Evolutionary conservation across 139 green algal species (phyloP), one percentile per base, ranked within the genome.

Genomic region (Micractinium conductrix): DNA sequence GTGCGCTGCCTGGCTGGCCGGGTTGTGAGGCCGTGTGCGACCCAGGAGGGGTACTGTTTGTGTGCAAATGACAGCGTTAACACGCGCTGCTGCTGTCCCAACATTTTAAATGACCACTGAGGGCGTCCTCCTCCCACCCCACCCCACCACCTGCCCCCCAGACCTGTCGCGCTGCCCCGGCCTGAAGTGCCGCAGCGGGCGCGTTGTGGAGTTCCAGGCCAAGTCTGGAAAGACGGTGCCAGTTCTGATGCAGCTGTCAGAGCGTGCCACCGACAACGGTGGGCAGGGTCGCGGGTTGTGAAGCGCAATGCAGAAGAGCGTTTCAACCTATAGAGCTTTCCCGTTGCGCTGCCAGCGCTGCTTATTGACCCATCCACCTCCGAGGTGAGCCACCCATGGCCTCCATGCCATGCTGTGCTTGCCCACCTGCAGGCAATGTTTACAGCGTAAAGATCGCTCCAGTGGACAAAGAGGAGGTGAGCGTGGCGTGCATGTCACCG

Each of bases 131-230:
- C 8, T 33, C 4, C n/a, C 63, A n/a, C 17, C 35, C 9, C 67
- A 1, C 37, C 16, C 12, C 48, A 58, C 14, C 12, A 10, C 37
- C 14, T 30, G 0, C 38, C 21, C 19, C 7, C 21, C 68, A 75
- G 72, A 79, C 44, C 43, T 79, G 43, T 63, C 43, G 19, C 72
- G 72, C 43, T 60, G 43, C 43, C 72, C 43, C 21, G 72, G 72
- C 28, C 72, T 79, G 30, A 60, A 79, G 30, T 79, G 72, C 44
- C 72, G 72, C 43, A 63, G 43, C 30, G 72, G 72, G 72, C 72
- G 72, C 1, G 72, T 43, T 30, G 72, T 79, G 72, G 72, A 79
- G 44, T 79, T 60, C 43, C 37, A 43, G 43, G 28, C 43, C 42
- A 35, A 79, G 9, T 24, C 22, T 44, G 72, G 72, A 43, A 79